Evolutionary conservation across 306 rosid genomes (phyloP).

Genomic region (Vigna radiata): DNA sequence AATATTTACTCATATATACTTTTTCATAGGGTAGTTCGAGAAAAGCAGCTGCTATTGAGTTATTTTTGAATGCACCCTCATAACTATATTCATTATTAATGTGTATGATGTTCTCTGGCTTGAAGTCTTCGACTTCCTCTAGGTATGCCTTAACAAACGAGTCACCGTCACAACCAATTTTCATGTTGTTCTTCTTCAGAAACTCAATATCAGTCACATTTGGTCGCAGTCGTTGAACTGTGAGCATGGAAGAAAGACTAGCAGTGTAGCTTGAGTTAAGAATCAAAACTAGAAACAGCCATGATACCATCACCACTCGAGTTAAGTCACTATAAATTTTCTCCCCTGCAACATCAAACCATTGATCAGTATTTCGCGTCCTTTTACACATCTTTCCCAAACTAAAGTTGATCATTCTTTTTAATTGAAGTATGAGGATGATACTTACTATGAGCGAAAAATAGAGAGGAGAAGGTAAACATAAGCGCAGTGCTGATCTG

Average conservation of each 20-base stretch:
- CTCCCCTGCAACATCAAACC: slow-evolving; percentile 56
- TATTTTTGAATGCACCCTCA: slow-evolving; percentile 27
- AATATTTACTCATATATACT: slow-evolving; percentile 54
- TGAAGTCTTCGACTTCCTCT: slow-evolving; percentile 47
- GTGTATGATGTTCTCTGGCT: slow-evolving; percentile 34
- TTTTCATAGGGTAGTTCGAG: slow-evolving; percentile 73
- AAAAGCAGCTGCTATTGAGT: slow-evolving; percentile 66
- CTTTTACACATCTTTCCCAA: too few relatives aligned
- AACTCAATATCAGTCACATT: slow-evolving; percentile 52
- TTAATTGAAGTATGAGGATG: slow-evolving; percentile 28
- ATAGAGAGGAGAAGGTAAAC: slow-evolving; percentile 76
- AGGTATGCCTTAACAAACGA: slow-evolving; percentile 63
- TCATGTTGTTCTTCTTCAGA: slow-evolving; percentile 47
- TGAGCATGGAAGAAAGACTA: slow-evolving; percentile 74
- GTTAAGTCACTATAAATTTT: slow-evolving; percentile 54
- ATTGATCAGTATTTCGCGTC: not conserved
- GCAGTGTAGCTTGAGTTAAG: slow-evolving; percentile 76
- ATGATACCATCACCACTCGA: slow-evolving; percentile 57
- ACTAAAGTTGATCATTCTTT: not conserved
- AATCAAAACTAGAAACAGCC: slow-evolving; percentile 68
- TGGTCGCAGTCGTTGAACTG: slow-evolving; percentile 52
- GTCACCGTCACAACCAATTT: slow-evolving; percentile 66
- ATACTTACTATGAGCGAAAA: slow-evolving; percentile 80
- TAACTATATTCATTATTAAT: slow-evolving; percentile 41
- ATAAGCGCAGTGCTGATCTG: slow-evolving; percentile 65